phyloP scores from a whole-genome alignment of 768 basidiomycete species.

The Pisolithus marmoratus region DNA sequence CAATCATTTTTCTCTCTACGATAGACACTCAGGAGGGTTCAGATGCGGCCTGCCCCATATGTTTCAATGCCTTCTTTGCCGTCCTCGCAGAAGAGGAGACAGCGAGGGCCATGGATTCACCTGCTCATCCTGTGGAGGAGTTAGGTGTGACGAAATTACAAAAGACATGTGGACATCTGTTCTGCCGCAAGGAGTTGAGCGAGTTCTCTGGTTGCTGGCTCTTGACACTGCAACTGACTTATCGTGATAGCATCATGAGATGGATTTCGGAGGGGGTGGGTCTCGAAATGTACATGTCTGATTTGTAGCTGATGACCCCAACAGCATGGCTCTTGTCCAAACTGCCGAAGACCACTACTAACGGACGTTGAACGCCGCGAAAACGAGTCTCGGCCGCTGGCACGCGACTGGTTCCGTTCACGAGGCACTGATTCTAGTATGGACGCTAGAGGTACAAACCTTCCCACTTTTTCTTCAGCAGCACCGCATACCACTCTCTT shows the following conservation, averaged over 20 bases:
- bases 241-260: slow-evolving; percentile 47
- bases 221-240: slow-evolving; percentile 12
- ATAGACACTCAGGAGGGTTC: slow-evolving; percentile 1
- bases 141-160: slow-evolving; percentile 63
- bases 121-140: slow-evolving; percentile 63
- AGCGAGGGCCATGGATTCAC: slow-evolving; percentile 71
- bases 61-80: slow-evolving; percentile 62
- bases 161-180: slow-evolving; percentile 59
- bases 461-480: slow-evolving; percentile 9
- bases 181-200: slow-evolving; percentile 75
- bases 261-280: slow-evolving; percentile 59
- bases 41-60: slow-evolving; percentile 76
- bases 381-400: background rate
- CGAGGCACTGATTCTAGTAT: slow-evolving; percentile 17
- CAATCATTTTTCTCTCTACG: background rate
- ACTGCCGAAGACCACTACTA: slow-evolving; percentile 51
- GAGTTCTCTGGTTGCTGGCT: slow-evolving; percentile 7
- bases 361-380: slow-evolving; percentile 13
- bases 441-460: slow-evolving; percentile 11
- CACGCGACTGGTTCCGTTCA: slow-evolving; percentile 16
- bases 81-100: slow-evolving; percentile 71
- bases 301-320: slow-evolving; percentile 7
- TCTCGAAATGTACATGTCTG: slow-evolving; percentile 5
- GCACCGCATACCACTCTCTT: slow-evolving; percentile 12
- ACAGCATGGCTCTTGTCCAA: slow-evolving; percentile 62